Evolutionary conservation across 768 basidiomycete genomes (phyloP).

Genomic region (Boletus rubescentipes): DNA sequence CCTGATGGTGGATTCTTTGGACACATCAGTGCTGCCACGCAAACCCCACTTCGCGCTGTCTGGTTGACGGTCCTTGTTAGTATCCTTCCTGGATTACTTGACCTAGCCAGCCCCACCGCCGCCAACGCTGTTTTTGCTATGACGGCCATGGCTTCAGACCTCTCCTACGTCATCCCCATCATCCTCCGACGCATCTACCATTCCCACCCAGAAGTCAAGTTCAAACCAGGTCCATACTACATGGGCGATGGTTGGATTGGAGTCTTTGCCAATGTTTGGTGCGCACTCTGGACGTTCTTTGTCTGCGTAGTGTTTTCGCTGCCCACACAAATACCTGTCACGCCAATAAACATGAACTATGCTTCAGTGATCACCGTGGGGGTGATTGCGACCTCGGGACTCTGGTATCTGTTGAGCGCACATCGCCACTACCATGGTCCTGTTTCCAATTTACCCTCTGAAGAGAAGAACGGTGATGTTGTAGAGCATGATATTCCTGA

Average conservation of each 20-base stretch:
- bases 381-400: constrained; percentile 29
- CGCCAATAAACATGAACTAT: constrained; percentile 51
- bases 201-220: constrained; percentile 56
- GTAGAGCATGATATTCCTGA: neutral
- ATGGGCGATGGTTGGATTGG: constrained; percentile 53
- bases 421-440: constrained; percentile 60
- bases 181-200: constrained; percentile 49
- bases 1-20: constrained; percentile 62
- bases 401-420: constrained; percentile 55
- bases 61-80: constrained; percentile 47
- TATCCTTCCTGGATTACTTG: constrained; percentile 47
- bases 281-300: constrained; percentile 46
- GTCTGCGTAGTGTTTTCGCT: constrained; percentile 49
- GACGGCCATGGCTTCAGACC: constrained; percentile 50
- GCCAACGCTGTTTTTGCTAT: constrained; percentile 59
- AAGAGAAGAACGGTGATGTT: neutral
- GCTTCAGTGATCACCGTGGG: constrained; percentile 36
- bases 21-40: constrained; percentile 42
- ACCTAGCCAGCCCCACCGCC: constrained; percentile 51
- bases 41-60: constrained; percentile 57
- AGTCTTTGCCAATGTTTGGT: constrained; percentile 43
- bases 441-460: constrained; percentile 44
- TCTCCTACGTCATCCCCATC: constrained; percentile 60
- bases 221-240: constrained; percentile 62
- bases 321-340: constrained; percentile 51